A percentile compares a stretch with the other conserved stretches of the same genome.
phyloP scores from a whole-genome alignment of 176 grass and related monocot genomes.

The Eleusine coracana region DNA sequence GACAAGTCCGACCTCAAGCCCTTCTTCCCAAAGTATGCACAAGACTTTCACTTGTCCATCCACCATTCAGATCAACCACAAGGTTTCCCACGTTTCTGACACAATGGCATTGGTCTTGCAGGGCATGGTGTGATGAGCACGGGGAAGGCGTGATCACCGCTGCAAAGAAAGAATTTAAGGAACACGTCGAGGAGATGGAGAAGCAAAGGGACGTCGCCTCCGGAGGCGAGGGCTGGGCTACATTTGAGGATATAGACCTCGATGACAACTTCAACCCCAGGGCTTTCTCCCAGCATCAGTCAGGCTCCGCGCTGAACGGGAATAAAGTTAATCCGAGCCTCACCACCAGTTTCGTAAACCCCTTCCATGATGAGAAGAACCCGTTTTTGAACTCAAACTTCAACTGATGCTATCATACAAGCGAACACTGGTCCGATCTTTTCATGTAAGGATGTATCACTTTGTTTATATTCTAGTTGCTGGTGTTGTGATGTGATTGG shows the following conservation, averaged over 20 bases:
- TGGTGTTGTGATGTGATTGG: not conserved
- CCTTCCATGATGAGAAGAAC: slow-evolving; percentile 58
- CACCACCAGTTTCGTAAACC: slow-evolving; percentile 56
- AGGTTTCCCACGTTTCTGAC: not conserved
- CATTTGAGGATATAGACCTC: slow-evolving; percentile 53
- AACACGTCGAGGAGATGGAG: slow-evolving; percentile 73
- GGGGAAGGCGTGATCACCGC: slow-evolving; percentile 68
- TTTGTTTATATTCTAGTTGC: slow-evolving; percentile 22
- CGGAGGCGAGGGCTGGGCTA: slow-evolving; percentile 42
- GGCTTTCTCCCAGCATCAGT: slow-evolving; percentile 45
- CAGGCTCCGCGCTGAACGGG: slow-evolving; percentile 5
- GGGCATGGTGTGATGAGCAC: slow-evolving; percentile 80
- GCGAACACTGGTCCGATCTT: not conserved
- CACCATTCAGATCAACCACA: not conserved
- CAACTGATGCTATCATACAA: slow-evolving; percentile 22
- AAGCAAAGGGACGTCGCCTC: slow-evolving; percentile 35
- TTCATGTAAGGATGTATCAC: not conserved
- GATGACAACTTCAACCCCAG: slow-evolving; percentile 75
- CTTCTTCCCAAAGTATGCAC: slow-evolving; percentile 75
- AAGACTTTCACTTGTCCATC: not conserved
- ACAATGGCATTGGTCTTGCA: slow-evolving; percentile 8
- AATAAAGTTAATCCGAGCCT: slow-evolving; percentile 36
- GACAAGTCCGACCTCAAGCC: slow-evolving; percentile 84
- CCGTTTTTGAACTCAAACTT: slow-evolving; percentile 45
- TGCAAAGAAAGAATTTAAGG: slow-evolving; percentile 73